A percentile compares a stretch with the other conserved stretches of the same genome.
Conservation (phyloP, 2,329 filamentous ascomycete species). For the Torrubiellomyces zombiae region DNA sequence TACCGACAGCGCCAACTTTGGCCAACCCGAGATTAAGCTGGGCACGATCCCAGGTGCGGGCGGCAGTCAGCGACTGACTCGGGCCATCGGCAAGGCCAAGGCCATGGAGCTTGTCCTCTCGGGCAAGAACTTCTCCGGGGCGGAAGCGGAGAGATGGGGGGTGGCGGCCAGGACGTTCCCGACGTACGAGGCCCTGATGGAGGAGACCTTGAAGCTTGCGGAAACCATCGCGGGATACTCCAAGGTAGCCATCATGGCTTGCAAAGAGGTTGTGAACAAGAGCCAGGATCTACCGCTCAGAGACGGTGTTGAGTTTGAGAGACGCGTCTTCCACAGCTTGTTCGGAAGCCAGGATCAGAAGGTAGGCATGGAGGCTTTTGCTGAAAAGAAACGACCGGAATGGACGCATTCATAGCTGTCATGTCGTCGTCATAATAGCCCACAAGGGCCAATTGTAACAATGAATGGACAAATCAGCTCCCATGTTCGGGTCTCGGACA, state of each 20-base stretch:
- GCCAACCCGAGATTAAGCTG: slow-evolving; percentile 93
- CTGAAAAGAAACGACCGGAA: slow-evolving; percentile 81
- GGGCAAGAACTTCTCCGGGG: slow-evolving; percentile 66
- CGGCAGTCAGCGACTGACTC: slow-evolving; percentile 74
- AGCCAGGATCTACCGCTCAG: slow-evolving; percentile 77
- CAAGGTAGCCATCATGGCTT: slow-evolving; percentile 70
- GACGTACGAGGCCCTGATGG: slow-evolving; percentile 65
- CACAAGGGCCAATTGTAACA: too few relatives aligned
- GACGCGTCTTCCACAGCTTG: slow-evolving; percentile 77
- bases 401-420: slow-evolving; percentile 76
- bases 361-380: slow-evolving; percentile 91
- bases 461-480: too few relatives aligned
- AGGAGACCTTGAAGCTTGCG: slow-evolving; percentile 66
- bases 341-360: slow-evolving; percentile 97
- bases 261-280: slow-evolving; percentile 98
- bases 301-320: slow-evolving; percentile 90
- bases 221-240: slow-evolving; percentile 81
- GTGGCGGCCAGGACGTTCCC: slow-evolving; percentile 71
- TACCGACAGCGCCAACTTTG: slow-evolving; percentile 72
- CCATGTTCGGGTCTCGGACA: too few relatives aligned
- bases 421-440: too few relatives aligned
- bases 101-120: slow-evolving; percentile 89
- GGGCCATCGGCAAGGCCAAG: slow-evolving; percentile 65
- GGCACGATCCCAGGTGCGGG: slow-evolving; percentile 86
- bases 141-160: slow-evolving; percentile 79